Evolutionary conservation across 306 rosid species (phyloP), one percentile per base, ranked within the genome.

Genomic region (Rosa multiflora): DNA sequence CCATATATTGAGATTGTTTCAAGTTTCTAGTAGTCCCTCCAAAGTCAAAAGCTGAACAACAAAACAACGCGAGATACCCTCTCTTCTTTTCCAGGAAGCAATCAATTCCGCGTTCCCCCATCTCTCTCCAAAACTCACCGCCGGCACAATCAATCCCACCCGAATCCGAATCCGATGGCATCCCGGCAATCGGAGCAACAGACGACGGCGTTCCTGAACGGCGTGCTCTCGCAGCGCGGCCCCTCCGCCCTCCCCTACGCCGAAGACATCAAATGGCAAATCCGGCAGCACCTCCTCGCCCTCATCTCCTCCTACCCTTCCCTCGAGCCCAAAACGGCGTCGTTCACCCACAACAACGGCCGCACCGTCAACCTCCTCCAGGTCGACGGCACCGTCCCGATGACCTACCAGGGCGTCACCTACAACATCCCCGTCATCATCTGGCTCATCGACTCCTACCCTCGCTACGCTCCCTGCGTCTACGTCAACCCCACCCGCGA

Each of bases 171-270:
- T 32, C 69, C 62, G 58, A 75, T 17, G 86, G 76, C 74, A 80
- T 73, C 0, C 37, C 85, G 23, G 66, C 97, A 71, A 63, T 63
- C 68, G 21, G 43, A 84, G 47, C 89, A 88, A 0, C 88, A 86
- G 53, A 37, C 77, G 52, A 82, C 89, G 12, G 94, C 91, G 53
- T 96, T 96, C 83, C 83, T 96, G 10, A 96, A 89, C 90, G 87
- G 93, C n/a, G 92, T 96, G n/a, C 95, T 96, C 39, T 96, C 99
- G 1, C 99, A 93, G 53, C 96, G 98, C 10, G 99, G 99, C 35
- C 99, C 99, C 29, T 82, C 98, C 0, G 91, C 98, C 6, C 93
- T 95, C 0, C 99, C 99, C 0, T 96, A 96, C 71, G 59, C 92
- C 1, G 97, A 93, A 56, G 98, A 96, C 63, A 83, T 93, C 1